Conservation (phyloP, 805 yeast species). For the Metschnikowia aberdeeniae region DNA sequence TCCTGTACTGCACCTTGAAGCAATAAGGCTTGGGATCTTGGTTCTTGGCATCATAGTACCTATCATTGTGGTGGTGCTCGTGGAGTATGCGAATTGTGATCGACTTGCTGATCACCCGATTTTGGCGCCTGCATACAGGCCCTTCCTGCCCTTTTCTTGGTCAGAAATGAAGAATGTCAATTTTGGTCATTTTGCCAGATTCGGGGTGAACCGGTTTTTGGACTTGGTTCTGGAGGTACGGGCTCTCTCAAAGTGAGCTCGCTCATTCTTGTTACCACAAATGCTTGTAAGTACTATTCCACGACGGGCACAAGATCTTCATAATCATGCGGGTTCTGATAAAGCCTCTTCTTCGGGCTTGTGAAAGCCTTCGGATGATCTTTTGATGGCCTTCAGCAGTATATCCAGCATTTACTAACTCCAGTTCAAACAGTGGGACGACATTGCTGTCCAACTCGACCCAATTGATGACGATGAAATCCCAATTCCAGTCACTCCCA, state of each 20-base stretch:
- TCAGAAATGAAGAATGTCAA: not conserved
- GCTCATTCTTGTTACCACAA: not conserved
- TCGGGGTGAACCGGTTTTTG: not conserved
- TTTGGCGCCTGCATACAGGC: not conserved
- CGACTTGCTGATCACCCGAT: not conserved
- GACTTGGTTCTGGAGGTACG: not conserved
- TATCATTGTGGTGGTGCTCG: too few species aligned
- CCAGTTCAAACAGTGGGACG: slow-evolving; percentile 48
- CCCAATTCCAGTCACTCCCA: slow-evolving; percentile 18
- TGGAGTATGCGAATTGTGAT: too few species aligned
- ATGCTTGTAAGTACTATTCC: slow-evolving; percentile 2
- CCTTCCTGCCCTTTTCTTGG: not conserved
- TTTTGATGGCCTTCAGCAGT: not conserved
- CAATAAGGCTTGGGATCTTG: too few species aligned
- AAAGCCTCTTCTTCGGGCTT: too few species aligned
- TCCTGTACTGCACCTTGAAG: too few species aligned
- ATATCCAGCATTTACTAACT: slow-evolving; percentile 5
- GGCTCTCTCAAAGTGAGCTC: not conserved
- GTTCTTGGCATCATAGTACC: too few species aligned
- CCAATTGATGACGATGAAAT: slow-evolving; percentile 36
- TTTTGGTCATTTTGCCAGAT: not conserved
- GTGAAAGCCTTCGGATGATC: not conserved
- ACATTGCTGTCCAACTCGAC: slow-evolving; percentile 36
- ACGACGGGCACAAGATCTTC: too few species aligned
- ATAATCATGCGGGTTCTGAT: not conserved